Base-by-base conservation (phyloP, 2,329 filamentous ascomycete genomes). In the Exophiala spinifera region DNA sequence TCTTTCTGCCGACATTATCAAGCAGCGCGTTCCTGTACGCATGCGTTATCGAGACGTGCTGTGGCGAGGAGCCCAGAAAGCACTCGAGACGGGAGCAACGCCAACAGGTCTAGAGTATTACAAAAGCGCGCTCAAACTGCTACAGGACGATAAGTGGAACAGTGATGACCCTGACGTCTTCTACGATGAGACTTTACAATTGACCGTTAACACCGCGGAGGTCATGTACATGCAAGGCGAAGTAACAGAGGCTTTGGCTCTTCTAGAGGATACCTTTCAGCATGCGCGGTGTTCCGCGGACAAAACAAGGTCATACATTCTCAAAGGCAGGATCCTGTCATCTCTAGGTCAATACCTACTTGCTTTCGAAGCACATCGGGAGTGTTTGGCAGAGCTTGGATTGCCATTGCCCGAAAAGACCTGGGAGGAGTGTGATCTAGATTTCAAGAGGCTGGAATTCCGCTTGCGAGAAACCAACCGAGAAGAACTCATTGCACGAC, bases 101-200 rank as follows among this genome's bases (percentile, higher is more conserved):
- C 84, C 86, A 2, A 94, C 90, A 2, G 89, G 90, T 0, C 81
- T 90, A 6, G 89, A 87, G 68, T 96, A 91, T 66, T 95, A 90
- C 69, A 82, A 80, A 42, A 82, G 84, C 51, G 91, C 89, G 46
- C 79, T 96, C 43, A 78, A 79, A 8, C 78, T 97, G n/a, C 77
- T 97, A 13, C 91, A 95, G 66, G 76, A 86, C 5, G 75, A 88
- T 49, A 85, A 88, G 1, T 97, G 92, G 92, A 77, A 82, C 39
- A 84, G 87, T 25, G 77, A 76, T 5, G 70, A 74, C 13, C 78
- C 82, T 4, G 92, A 96, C 67, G 86, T 88, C 0, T 87, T 84
- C 43, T 96, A 96, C 64, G 85, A 90, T 10, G 92, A 97, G 72
- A 95, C 91, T 0, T 77, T 95, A 58, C 84, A 86, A 58, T 76